Evolutionary conservation across 768 basidiomycete genomes (phyloP).

Genomic region (Postia placenta): DNA sequence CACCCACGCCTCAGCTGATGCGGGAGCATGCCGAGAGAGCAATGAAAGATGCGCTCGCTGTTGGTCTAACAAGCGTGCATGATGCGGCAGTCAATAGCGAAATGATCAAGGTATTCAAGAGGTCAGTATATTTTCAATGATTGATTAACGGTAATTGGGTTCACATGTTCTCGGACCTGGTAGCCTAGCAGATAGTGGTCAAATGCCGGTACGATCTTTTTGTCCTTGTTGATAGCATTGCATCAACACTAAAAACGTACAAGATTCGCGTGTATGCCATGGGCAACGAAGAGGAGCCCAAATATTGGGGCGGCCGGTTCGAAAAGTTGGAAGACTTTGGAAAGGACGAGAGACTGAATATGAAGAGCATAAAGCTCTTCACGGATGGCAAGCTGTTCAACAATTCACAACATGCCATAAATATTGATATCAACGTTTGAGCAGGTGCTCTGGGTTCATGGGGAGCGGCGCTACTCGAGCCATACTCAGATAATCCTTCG

Average conservation of each 20-base stretch:
- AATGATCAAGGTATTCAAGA: slow-evolving; percentile 57
- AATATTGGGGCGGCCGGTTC: slow-evolving; percentile 61
- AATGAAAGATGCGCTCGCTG: slow-evolving; percentile 60
- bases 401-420: too few relatives aligned
- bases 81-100: slow-evolving; percentile 59
- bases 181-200: slow-evolving; percentile 51
- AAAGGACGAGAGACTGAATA: slow-evolving; percentile 42
- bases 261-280: slow-evolving; percentile 33
- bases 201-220: slow-evolving; percentile 53
- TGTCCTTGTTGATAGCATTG: not conserved
- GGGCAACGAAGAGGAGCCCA: slow-evolving; percentile 34
- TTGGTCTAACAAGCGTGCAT: slow-evolving; percentile 83
- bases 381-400: slow-evolving; percentile 53
- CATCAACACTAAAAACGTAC: not conserved
- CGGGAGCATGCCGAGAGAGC: slow-evolving; percentile 60
- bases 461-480: slow-evolving; percentile 83
- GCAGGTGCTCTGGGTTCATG: slow-evolving; percentile 85
- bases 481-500: slow-evolving; percentile 76
- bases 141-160: too few relatives aligned
- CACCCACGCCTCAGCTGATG: slow-evolving; percentile 50
- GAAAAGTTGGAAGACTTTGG: slow-evolving; percentile 53
- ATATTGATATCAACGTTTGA: slow-evolving; percentile 7
- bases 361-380: slow-evolving; percentile 68
- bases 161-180: slow-evolving; percentile 5
- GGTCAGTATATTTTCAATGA: slow-evolving; percentile 32